Conservation (phyloP, 2,329 filamentous ascomycete genomes). For the Monilinia vaccinii-corymbosi region DNA sequence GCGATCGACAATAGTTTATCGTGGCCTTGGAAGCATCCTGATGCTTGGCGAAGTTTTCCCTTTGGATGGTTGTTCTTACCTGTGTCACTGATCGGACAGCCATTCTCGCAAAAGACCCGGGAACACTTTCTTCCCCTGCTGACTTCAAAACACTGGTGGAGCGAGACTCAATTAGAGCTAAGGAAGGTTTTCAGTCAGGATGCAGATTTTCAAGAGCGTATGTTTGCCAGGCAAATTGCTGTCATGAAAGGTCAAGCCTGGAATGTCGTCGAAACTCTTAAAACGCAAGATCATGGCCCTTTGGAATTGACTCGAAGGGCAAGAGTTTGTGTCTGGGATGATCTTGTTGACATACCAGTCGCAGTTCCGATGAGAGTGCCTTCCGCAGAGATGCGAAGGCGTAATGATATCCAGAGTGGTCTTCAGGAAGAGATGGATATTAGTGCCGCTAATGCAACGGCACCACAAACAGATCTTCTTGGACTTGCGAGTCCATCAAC, state of each 20-base stretch:
- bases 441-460: slow-evolving; percentile 54
- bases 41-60: slow-evolving; percentile 82
- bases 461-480: slow-evolving; percentile 57
- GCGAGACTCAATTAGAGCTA: slow-evolving; percentile 79
- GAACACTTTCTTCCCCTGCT: slow-evolving; percentile 94
- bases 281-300: slow-evolving; percentile 84
- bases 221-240: slow-evolving; percentile 97
- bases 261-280: slow-evolving; percentile 97
- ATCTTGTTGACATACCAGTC: slow-evolving; percentile 90
- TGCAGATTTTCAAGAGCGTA: slow-evolving; percentile 92
- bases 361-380: slow-evolving; percentile 82
- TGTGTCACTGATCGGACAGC: slow-evolving; percentile 89
- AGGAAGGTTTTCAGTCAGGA: slow-evolving; percentile 86
- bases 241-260: slow-evolving; percentile 99
- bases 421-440: slow-evolving; percentile 88
- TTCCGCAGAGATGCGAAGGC: slow-evolving; percentile 73
- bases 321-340: slow-evolving; percentile 95
- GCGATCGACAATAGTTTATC: slow-evolving; percentile 97
- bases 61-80: slow-evolving; percentile 98
- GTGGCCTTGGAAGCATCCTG: slow-evolving; percentile 63
- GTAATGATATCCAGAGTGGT: slow-evolving; percentile 40
- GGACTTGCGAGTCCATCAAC: slow-evolving; percentile 33
- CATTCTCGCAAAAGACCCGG: slow-evolving; percentile 87
- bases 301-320: slow-evolving; percentile 84
- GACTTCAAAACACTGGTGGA: slow-evolving; percentile 95